Conservation (phyloP, 2,329 filamentous ascomycete species). For the Alternaria brassicae region DNA sequence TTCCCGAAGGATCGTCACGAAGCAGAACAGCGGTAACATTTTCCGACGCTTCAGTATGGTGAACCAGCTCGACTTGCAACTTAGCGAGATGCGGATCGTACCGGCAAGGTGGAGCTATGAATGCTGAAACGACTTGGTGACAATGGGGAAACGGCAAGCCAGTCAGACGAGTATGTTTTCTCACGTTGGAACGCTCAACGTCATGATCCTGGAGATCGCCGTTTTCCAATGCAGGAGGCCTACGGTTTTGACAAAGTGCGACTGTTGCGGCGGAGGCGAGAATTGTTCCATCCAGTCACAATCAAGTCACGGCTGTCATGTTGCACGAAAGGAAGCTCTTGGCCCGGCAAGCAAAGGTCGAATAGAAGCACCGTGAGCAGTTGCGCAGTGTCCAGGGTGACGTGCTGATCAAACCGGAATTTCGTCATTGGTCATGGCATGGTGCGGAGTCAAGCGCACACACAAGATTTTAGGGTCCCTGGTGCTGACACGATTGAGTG, state of each 20-base stretch:
- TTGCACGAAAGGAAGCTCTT: conserved; percentile 15
- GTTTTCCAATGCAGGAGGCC: conserved; percentile 18
- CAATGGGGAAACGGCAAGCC: conserved; percentile 13
- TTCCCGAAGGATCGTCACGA: conserved; percentile 27
- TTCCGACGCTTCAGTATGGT: neutral
- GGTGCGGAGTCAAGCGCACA: conserved; percentile 1
- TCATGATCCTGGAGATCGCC: conserved; percentile 34
- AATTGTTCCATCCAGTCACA: conserved; percentile 10
- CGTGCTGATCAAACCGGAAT: conserved; percentile 31
- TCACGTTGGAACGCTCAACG: conserved; percentile 23
- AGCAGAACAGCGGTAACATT: conserved; percentile 33
- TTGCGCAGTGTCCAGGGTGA: conserved; percentile 19
- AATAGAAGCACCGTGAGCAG: conserved; percentile 21
- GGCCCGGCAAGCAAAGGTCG: conserved; percentile 18
- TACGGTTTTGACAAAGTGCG: conserved; percentile 9
- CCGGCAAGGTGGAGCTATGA: conserved; percentile 20
- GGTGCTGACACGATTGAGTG: neutral
- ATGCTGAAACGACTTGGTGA: conserved; percentile 18
- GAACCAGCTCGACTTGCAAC: conserved; percentile 4
- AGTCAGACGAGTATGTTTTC: conserved; percentile 17
- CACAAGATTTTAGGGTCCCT: neutral
- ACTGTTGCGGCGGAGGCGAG: conserved; percentile 11
- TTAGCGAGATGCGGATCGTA: conserved; percentile 20
- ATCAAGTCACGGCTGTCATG: neutral
- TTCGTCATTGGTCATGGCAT: conserved; percentile 15